Evolutionary conservation across 768 basidiomycete genomes (phyloP), one percentile per base, ranked within the genome.

Genomic region (Lentinula sp.): DNA sequence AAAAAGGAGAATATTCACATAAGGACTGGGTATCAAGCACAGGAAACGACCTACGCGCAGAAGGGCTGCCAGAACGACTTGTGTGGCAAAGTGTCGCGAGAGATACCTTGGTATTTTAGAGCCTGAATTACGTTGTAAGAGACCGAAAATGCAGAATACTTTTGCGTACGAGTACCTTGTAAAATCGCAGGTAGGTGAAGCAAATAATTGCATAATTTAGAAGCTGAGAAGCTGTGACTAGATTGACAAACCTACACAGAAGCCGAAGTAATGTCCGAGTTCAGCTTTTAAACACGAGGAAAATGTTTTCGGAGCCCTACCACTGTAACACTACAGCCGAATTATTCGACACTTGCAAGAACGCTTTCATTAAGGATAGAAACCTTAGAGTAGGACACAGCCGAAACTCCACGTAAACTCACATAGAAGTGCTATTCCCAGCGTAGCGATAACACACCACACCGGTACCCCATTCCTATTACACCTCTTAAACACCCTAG

Each of bases 391-490:
- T 10, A 33, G 15, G 18, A 54, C 12, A 9, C 39, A 56, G 35
- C 37, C 37, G 35, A 16, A 12, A 57, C 7, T 35, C 36, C 48
- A n/a, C 15, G 16, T 16, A 20, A 15, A 45, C 76, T 59, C 46
- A 80, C 77, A 68, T 18, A 77, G 63, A 20, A 75, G 63, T 4
- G 79, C 66, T 56, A 81, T 67, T 15, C 65, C 71, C 48, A 82
- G 71, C 2, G 80, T 76, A 3, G 79, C 65, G 2, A 71, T 69
- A 10, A 86, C 80, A 35, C 81, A 82, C 64, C 75, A 85, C 16
- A 85, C 70, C 0, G 87, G 87, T 9, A 86, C 83, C 33, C 86
- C 86, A 60, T 70, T 73, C 45, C 72, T 71, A 49, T 81, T 85
- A 66, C 86, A 84, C 43, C 74, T 76, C 39, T 77, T 76, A 66